phyloP scores from a whole-genome alignment of 768 basidiomycete species.

The Tulasnella sp. region DNA sequence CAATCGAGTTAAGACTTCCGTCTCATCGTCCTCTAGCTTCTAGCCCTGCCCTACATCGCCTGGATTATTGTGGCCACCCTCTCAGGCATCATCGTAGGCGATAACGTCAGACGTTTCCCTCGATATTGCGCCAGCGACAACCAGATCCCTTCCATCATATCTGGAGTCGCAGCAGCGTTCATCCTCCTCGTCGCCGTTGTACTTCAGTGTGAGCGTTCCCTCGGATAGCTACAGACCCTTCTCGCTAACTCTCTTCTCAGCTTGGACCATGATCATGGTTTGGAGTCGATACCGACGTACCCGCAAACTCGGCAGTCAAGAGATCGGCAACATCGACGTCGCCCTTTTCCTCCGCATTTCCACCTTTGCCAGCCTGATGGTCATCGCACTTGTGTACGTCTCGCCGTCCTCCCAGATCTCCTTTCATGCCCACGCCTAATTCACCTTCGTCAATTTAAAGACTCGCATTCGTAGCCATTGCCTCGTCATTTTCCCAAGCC shows the following conservation, averaged over 20 bases:
- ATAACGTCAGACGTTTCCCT: neutral
- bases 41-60: neutral
- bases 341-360: constrained; percentile 1
- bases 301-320: neutral
- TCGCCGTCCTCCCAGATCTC: neutral
- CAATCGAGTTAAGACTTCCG: too few species aligned
- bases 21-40: neutral
- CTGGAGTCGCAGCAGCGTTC: neutral
- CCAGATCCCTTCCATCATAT: neutral
- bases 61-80: constrained; percentile 4
- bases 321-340: constrained; percentile 2
- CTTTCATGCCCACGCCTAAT: neutral
- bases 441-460: neutral
- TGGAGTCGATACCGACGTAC: neutral
- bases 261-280: neutral
- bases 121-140: constrained; percentile 6
- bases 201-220: neutral
- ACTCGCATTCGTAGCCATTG: neutral
- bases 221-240: neutral
- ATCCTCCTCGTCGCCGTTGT: neutral
- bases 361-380: neutral
- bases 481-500: neutral
- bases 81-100: neutral
- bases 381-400: constrained; percentile 5
- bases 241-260: neutral